Percentiles rank a stretch among this genome's conserved stretches.
Conservation (phyloP, 2,329 filamentous ascomycete species). For the Aureobasidium sp. region DNA sequence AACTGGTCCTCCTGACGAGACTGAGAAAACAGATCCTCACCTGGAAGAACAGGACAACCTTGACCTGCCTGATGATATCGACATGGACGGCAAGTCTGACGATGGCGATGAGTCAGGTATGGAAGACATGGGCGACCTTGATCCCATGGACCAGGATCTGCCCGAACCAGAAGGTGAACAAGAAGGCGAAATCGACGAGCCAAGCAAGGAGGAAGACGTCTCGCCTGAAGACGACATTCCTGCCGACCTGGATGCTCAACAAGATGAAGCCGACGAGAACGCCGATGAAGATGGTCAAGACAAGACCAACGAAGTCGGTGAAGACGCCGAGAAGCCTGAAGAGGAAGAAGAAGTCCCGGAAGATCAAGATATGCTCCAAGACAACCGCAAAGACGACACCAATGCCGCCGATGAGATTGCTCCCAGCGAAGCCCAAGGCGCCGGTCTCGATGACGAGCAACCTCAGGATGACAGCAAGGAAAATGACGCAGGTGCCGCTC, state of each 20-base stretch:
- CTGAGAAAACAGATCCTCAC: constrained; percentile 75
- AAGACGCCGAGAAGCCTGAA: constrained; percentile 41
- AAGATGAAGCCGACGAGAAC: constrained; percentile 42
- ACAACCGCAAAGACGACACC: constrained; percentile 27
- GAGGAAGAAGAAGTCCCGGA: constrained; percentile 22
- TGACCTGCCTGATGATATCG: constrained; percentile 89
- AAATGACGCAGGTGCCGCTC: constrained; percentile 60
- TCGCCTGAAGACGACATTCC: constrained; percentile 21
- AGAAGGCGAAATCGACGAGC: constrained; percentile 29
- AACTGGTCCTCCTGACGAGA: constrained; percentile 71
- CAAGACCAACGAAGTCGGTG: constrained; percentile 48
- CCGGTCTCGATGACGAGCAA: constrained; percentile 71
- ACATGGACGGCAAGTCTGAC: constrained; percentile 69
- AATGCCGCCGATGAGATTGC: constrained; percentile 26
- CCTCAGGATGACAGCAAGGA: constrained; percentile 61
- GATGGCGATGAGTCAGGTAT: constrained; percentile 45
- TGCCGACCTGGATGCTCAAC: constrained; percentile 67
- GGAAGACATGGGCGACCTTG: constrained; percentile 24
- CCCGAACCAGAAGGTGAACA: constrained; percentile 25
- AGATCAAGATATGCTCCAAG: constrained; percentile 26
- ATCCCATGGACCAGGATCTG: constrained; percentile 28
- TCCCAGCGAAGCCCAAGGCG: constrained; percentile 31
- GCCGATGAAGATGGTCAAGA: constrained; percentile 51
- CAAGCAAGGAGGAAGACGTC: constrained; percentile 28
- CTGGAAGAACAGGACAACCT: constrained; percentile 84